Conservation (phyloP, 495 filamentous ascomycete species). For the Ascobolus immersus region DNA sequence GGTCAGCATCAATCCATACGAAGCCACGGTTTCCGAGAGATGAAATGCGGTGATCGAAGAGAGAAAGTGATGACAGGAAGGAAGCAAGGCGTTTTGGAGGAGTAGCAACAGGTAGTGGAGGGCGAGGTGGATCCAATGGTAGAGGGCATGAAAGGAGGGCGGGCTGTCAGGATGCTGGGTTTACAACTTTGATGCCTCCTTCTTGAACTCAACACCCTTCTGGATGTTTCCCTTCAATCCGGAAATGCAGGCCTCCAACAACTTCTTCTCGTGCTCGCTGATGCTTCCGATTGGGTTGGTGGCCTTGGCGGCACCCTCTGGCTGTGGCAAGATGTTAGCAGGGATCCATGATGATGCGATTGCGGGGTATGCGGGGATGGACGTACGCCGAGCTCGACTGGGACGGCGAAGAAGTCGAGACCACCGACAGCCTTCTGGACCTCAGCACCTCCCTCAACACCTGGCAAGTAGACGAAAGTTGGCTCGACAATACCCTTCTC, state of each 20-base stretch:
- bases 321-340: conserved; percentile 26
- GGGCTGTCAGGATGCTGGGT: too few species aligned
- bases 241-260: conserved; percentile 45
- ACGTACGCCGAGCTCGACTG: conserved; percentile 79
- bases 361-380: conserved; percentile 2
- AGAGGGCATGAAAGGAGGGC: too few species aligned
- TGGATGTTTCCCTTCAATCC: conserved; percentile 76
- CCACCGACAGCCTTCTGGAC: conserved; percentile 56
- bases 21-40: too few species aligned
- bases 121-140: too few species aligned
- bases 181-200: conserved; percentile 16
- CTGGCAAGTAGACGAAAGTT: conserved; percentile 79
- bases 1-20: too few species aligned
- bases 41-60: too few species aligned
- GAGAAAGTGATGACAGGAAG: too few species aligned
- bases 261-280: conserved; percentile 60
- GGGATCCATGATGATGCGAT: conserved; percentile 6
- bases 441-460: conserved; percentile 62
- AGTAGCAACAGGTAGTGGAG: too few species aligned
- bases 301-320: conserved; percentile 57
- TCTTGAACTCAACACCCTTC: conserved; percentile 67
- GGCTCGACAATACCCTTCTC: conserved; percentile 83
- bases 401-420: conserved; percentile 78
- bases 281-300: conserved; percentile 47
- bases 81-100: too few species aligned